Evolutionary conservation across 495 filamentous ascomycete genomes (phyloP), one percentile per base, ranked within the genome.

Genomic region (Neurospora sp.): DNA sequence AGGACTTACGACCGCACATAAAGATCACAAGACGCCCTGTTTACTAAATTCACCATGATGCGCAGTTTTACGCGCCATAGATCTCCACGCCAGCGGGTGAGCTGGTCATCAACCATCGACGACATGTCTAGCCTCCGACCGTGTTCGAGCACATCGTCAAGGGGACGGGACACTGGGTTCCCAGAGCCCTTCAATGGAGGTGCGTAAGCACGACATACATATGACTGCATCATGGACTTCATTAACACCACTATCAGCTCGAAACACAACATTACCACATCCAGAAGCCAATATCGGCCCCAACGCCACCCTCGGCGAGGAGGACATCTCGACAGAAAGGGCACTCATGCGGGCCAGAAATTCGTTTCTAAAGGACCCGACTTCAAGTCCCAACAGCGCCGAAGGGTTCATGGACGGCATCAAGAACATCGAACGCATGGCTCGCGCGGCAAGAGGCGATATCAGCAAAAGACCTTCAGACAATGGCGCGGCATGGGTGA

Each of bases 231-330:
- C 31, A 48, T n/a, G 23, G 23, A 1, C 11, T n/a, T 70, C 6
- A 35, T 44, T 77, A 37, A 70, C 42, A 38, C 12, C 31, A 44
- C 20, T 41, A 14, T 1, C 59, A 82, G 81, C 73, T 23, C 72
- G 80, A 62, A 83, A 81, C 72, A 83, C 81, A 12, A 73, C 77
- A 20, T 78, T 81, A 18, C 81, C 79, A 20, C 81, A 83, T 73
- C 81, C 81, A 14, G 79, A 82, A 41, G 81, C 81, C 44, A 77
- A 79, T 66, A 54, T 80, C 41, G 70, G 74, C 69, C 79, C 79
- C n/a, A 75, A 81, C 41, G 81, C 81, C 35, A 76, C 54, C 75
- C 76, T 83, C 71, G 73, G 75, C 46, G 76, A 78, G 72, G 80
- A 80, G 40, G 79, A 82, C 42, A 74, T 83, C 59, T 72, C 73